These are phyloP conservation scores for Hippophae gyantsensis DNA, from an alignment of 306 rosid species.

Conservation along the genomic window DNA sequence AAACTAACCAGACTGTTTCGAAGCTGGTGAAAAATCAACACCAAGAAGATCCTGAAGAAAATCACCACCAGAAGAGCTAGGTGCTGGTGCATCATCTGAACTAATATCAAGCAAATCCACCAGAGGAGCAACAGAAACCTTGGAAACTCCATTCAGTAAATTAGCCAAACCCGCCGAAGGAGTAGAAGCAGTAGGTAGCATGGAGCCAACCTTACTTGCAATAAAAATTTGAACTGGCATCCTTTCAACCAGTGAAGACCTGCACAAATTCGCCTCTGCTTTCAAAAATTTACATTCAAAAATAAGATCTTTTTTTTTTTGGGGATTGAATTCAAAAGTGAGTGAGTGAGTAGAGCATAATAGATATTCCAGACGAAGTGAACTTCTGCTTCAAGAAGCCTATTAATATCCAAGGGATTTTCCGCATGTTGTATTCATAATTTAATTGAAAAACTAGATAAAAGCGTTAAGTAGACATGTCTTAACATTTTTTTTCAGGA, in stretches of 20 bases:
- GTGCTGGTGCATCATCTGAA: constrained; percentile 71
- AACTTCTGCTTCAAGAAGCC: no score
- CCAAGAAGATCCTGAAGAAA: constrained; percentile 90
- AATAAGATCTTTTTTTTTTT: no score
- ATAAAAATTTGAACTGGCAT: constrained; percentile 85
- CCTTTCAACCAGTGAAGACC: constrained; percentile 80
- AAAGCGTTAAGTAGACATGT: neutral
- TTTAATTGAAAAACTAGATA: no score
- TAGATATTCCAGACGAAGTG: no score
- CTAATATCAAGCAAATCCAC: constrained; percentile 81
- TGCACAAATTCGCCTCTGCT: constrained; percentile 25
- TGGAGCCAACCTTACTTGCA: constrained; percentile 65
- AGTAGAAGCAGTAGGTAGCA: constrained; percentile 46
- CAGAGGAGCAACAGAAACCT: constrained; percentile 63
- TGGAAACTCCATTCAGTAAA: constrained; percentile 73
- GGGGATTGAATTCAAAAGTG: neutral
- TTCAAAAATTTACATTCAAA: neutral
- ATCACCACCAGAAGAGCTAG: constrained; percentile 75
- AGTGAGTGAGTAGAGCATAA: no score
- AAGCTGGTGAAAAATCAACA: constrained; percentile 49
- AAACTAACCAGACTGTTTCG: constrained; percentile 67
- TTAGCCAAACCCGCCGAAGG: constrained; percentile 43
- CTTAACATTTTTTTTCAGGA: neutral
- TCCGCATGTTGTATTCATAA: neutral
- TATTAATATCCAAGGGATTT: neutral